Evolutionary conservation across 805 yeast species (phyloP).

Genomic region (Candida saitoana): DNA sequence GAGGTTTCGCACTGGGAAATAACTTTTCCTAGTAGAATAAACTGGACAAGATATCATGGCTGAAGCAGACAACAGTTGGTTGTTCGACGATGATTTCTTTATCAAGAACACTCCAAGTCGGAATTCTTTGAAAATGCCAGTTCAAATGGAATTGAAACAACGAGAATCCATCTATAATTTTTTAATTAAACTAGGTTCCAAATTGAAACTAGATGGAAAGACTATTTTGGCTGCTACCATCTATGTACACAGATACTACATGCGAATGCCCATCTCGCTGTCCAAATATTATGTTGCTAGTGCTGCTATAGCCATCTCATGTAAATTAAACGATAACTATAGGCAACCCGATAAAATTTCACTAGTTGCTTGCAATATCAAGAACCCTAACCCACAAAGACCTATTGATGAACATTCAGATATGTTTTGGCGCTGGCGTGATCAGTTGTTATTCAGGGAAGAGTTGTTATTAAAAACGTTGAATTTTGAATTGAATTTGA

Average conservation of each 20-base stretch:
- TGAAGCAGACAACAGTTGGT: slow-evolving; percentile 25
- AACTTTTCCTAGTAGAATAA: too few species aligned
- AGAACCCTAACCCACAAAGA: slow-evolving; percentile 24
- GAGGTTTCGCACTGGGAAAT: too few species aligned
- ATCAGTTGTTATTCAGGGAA: slow-evolving; percentile 40
- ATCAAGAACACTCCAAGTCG: slow-evolving; percentile 31
- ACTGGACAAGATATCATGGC: too few species aligned
- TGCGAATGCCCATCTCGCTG: slow-evolving; percentile 39
- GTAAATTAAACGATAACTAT: slow-evolving; percentile 40
- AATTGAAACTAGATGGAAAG: slow-evolving; percentile 35
- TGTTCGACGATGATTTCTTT: slow-evolving; percentile 33
- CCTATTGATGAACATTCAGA: slow-evolving; percentile 36
- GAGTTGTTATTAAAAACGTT: slow-evolving; percentile 36
- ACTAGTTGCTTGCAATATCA: slow-evolving; percentile 30
- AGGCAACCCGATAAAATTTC: slow-evolving; percentile 43
- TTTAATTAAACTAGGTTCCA: slow-evolving; percentile 31
- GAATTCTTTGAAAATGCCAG: slow-evolving; percentile 19
- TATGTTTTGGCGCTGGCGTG: slow-evolving; percentile 43
- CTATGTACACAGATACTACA: slow-evolving; percentile 35
- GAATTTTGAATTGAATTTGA: slow-evolving; percentile 36
- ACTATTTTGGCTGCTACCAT: slow-evolving; percentile 42
- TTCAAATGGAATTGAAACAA: slow-evolving; percentile 34
- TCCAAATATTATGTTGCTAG: slow-evolving; percentile 43
- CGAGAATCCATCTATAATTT: slow-evolving; percentile 38
- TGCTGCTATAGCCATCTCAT: slow-evolving; percentile 41